phyloP scores from a whole-genome alignment of 768 basidiomycete genomes.

The Hemileccinum impolitum region DNA sequence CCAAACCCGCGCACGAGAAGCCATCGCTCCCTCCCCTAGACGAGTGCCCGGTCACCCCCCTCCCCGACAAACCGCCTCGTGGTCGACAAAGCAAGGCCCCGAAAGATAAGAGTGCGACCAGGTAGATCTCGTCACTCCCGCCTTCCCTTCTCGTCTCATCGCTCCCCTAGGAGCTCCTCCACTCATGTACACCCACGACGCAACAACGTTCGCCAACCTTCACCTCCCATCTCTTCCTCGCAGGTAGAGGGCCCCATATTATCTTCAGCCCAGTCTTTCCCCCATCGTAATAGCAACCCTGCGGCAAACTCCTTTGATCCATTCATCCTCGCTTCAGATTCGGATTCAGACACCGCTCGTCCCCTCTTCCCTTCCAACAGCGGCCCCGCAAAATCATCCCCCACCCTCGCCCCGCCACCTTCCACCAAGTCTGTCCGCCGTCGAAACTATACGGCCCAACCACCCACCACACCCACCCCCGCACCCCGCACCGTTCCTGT shows the following conservation, averaged over 20 bases:
- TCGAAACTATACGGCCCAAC: constrained; percentile 39
- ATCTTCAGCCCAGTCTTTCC: constrained; percentile 21
- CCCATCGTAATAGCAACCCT: constrained; percentile 30
- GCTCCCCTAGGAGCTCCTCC: constrained; percentile 42
- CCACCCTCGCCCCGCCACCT: constrained; percentile 44
- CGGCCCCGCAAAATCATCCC: constrained; percentile 31
- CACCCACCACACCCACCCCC: constrained; percentile 37
- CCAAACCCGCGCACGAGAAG: constrained; percentile 31
- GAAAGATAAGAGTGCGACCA: constrained; percentile 42
- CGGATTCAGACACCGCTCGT: constrained; percentile 37
- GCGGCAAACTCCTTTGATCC: constrained; percentile 43
- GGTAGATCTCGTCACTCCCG: constrained; percentile 31
- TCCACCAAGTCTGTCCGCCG: constrained; percentile 59
- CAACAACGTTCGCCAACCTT: constrained; percentile 58
- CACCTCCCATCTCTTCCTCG: constrained; percentile 57
- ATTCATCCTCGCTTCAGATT: constrained; percentile 47
- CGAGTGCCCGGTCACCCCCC: constrained; percentile 20
- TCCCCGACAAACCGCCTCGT: constrained; percentile 30
- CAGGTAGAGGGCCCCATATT: constrained; percentile 57
- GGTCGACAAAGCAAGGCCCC: constrained; percentile 36
- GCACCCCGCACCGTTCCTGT: constrained; percentile 47
- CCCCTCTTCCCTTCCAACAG: constrained; percentile 28
- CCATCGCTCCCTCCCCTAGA: constrained; percentile 27
- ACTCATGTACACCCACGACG: constrained; percentile 42
- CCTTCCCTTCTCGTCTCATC: constrained; percentile 2